Evolutionary conservation across 1,284 basidiomycete genomes (phyloP), one percentile per base, ranked within the genome.

Genomic region (Omphalotus olearius): DNA sequence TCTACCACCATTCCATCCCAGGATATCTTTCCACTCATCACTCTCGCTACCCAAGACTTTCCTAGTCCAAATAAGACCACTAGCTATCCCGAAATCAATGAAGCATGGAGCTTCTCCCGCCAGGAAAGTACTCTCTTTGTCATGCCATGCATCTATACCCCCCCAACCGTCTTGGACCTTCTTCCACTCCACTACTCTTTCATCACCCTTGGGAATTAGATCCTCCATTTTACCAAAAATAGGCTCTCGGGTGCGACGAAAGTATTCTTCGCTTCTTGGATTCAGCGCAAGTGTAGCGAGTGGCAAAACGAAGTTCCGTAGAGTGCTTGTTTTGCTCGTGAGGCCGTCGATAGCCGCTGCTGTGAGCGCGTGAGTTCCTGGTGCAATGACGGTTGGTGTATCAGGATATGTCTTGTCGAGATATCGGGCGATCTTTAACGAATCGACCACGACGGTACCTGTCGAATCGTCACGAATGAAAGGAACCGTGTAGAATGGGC

Each of bases 401-500:
- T 63, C 58, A 3, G 67, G 69, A 57, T 68, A 70, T 20, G 59
- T 61, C 44, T 57, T 45, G 50, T 70, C 68, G 54, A 69, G 60
- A 49, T 66, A 69, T 28, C 60, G 52, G 6, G 60, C 65, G 50
- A 71, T 69, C 13, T 47, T 39, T 3, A 45, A 11, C 3, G 68
- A 67, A 26, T 68, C 67, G 6, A 60, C 55, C 18, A 70, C 47
- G 26, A 59, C 53, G 2, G 45, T 53, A 11, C 57, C 52, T 16
- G 61, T 64, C 11, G 35, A 26, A 25, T 33, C 23, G 44, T 55
- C 56, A 28, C 40, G 46, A 25, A 55, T 59, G 38, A 59, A 47
- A 11, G 64, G 64, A 16, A 64, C 50, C 4, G 62, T 64, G 45
- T 64, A 65, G 11, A 47, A 42, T n/a, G 48, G 48, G 14, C 33